Percentiles rank a stretch among this genome's conserved stretches.
These are phyloP conservation scores for Oryza officinalis DNA, from an alignment of 176 grass and related monocot species.

Conservation along the genomic window DNA sequence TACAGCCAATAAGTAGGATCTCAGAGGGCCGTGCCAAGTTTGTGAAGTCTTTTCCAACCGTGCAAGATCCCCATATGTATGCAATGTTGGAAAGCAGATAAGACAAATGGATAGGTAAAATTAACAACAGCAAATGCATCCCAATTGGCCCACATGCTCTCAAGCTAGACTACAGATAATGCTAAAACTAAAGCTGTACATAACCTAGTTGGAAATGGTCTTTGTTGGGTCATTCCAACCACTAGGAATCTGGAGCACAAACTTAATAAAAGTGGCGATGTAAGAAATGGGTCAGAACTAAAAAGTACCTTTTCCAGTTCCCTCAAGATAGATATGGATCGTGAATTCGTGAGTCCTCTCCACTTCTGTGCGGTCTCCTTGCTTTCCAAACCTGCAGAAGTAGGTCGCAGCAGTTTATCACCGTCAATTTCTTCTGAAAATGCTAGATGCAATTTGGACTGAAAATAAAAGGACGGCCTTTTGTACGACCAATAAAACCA, in stretches of 20 bases:
- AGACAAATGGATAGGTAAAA: slow-evolving; percentile 1
- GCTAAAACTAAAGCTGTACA: slow-evolving; percentile 10
- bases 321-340: slow-evolving; percentile 20
- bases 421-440: neutral
- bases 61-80: neutral
- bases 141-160: neutral
- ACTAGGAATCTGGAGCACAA: neutral
- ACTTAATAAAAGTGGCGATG: slow-evolving; percentile 2
- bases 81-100: slow-evolving; percentile 10
- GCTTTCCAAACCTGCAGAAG: slow-evolving; percentile 26
- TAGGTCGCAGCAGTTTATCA: neutral
- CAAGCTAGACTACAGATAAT: slow-evolving; percentile 3
- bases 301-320: slow-evolving; percentile 32
- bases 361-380: neutral
- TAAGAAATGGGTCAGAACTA: slow-evolving; percentile 37
- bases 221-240: slow-evolving; percentile 17
- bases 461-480: neutral
- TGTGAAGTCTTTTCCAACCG: slow-evolving; percentile 10
- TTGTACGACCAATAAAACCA: neutral
- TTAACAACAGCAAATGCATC: neutral
- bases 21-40: neutral
- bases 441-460: neutral
- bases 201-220: slow-evolving; percentile 19
- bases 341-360: neutral
- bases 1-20: neutral